phyloP scores from a whole-genome alignment of 2,329 filamentous ascomycete genomes.

The Stachybotrys chlorohalonatus region DNA sequence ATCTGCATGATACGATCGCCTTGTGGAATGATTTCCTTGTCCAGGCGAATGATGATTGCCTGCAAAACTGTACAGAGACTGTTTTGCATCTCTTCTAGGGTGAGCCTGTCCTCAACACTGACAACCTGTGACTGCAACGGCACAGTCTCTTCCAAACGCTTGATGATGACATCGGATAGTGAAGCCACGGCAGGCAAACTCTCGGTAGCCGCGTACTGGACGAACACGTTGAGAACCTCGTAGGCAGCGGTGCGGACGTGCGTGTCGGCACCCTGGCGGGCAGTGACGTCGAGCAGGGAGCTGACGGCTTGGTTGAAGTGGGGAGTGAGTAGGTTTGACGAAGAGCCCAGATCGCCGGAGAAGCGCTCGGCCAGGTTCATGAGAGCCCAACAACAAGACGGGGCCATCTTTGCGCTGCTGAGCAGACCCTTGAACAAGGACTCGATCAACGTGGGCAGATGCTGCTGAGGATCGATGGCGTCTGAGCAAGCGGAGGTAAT shows the following conservation, averaged over 20 bases:
- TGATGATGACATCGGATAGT: conserved; percentile 79
- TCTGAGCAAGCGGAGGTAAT: conserved; percentile 92
- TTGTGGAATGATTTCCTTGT: conserved; percentile 82
- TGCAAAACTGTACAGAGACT: conserved; percentile 87
- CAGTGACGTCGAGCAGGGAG: conserved; percentile 77
- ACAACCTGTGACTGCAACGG: conserved; percentile 88
- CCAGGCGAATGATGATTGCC: conserved; percentile 82
- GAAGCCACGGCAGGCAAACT: conserved; percentile 72
- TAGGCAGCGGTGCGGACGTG: conserved; percentile 91
- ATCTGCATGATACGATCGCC: conserved; percentile 92
- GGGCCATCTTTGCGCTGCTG: conserved; percentile 91
- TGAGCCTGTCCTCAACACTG: conserved; percentile 92
- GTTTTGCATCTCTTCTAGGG: conserved; percentile 95
- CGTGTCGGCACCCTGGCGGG: conserved; percentile 73
- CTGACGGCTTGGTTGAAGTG: conserved; percentile 91
- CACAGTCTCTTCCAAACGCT: conserved; percentile 83
- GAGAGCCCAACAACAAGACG: conserved; percentile 96
- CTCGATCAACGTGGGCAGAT: conserved; percentile 77
- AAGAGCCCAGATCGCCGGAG: conserved; percentile 70
- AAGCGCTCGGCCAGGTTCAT: conserved; percentile 98
- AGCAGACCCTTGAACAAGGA: conserved; percentile 85
- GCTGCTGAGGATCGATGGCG: conserved; percentile 75
- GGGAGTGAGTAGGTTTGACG: conserved; percentile 73
- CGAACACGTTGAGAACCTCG: conserved; percentile 91
- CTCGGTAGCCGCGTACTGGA: conserved; percentile 82